A percentile compares a stretch with the other conserved stretches of the same genome.
Conservation (phyloP, 441 rosid species). For the Bruguiera hainesii region DNA sequence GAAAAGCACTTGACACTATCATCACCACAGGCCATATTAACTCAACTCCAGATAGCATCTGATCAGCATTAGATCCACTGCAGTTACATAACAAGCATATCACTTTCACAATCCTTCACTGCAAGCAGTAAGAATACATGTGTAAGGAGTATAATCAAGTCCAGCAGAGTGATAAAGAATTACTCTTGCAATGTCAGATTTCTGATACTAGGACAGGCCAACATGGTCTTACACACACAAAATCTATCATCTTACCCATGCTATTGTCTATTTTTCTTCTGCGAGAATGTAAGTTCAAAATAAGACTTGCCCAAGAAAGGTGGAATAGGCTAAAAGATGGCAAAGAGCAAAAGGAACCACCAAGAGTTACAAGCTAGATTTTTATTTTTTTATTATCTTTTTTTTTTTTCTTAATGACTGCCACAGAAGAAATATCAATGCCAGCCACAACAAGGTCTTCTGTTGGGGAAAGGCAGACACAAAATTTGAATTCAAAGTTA, state of each 20-base stretch:
- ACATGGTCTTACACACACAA: background rate
- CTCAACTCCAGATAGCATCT: constrained; percentile 46
- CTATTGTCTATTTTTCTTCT: background rate
- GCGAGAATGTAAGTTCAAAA: background rate
- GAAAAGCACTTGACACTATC: constrained; percentile 82
- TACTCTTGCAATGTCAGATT: background rate
- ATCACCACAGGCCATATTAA: constrained; percentile 69
- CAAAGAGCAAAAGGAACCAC: no score
- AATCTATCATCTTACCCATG: background rate
- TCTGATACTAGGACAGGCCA: constrained; percentile 1
- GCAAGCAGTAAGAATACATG: constrained; percentile 5
- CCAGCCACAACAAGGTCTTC: constrained; percentile 1
- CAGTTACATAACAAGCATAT: constrained; percentile 23
- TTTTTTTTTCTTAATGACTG: background rate
- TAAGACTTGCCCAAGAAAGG: background rate
- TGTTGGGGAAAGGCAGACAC: background rate
- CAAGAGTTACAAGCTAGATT: background rate
- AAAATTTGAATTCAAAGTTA: background rate
- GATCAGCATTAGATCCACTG: constrained; percentile 74
- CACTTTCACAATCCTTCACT: constrained; percentile 8
- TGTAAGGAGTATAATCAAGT: constrained; percentile 3
- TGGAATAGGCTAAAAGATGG: no score
- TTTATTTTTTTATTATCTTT: background rate
- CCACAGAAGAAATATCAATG: background rate
- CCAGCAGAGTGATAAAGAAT: background rate